Conservation (phyloP, 1,139 yeast genomes). For the Candida sanyaensis region DNA sequence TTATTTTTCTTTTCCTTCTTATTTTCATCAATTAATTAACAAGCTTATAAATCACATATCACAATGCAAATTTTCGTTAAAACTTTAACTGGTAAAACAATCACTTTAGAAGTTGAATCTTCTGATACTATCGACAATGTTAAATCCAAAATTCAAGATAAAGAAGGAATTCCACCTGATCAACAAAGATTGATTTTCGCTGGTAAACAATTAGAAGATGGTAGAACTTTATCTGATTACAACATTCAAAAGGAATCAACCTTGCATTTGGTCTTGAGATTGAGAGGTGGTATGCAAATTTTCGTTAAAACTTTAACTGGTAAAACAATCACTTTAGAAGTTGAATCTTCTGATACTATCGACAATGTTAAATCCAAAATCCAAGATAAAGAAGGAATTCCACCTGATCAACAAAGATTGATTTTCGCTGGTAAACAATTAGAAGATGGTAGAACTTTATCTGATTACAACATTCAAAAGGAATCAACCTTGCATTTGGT, state of each 20-base stretch:
- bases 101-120: slow-evolving; percentile 69
- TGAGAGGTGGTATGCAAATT: slow-evolving; percentile 72
- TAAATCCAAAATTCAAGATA: slow-evolving; percentile 55
- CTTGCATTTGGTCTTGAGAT: slow-evolving; percentile 54
- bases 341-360: slow-evolving; percentile 73
- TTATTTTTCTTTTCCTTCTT: slow-evolving; percentile 1
- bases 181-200: slow-evolving; percentile 59
- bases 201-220: slow-evolving; percentile 62
- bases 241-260: slow-evolving; percentile 69
- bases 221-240: slow-evolving; percentile 65
- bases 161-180: slow-evolving; percentile 56
- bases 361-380: slow-evolving; percentile 61
- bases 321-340: slow-evolving; percentile 69
- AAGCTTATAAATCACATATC: slow-evolving; percentile 58
- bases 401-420: slow-evolving; percentile 55
- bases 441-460: slow-evolving; percentile 67
- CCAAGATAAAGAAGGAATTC: slow-evolving; percentile 54
- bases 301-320: slow-evolving; percentile 63
- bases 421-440: slow-evolving; percentile 61
- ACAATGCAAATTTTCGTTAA: slow-evolving; percentile 90
- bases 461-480: slow-evolving; percentile 72
- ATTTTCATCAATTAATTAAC: slow-evolving; percentile 1
- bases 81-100: slow-evolving; percentile 71
- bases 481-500: slow-evolving; percentile 67
- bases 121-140: slow-evolving; percentile 73